Conservation (phyloP, 805 yeast genomes). For the Candida anglica region DNA sequence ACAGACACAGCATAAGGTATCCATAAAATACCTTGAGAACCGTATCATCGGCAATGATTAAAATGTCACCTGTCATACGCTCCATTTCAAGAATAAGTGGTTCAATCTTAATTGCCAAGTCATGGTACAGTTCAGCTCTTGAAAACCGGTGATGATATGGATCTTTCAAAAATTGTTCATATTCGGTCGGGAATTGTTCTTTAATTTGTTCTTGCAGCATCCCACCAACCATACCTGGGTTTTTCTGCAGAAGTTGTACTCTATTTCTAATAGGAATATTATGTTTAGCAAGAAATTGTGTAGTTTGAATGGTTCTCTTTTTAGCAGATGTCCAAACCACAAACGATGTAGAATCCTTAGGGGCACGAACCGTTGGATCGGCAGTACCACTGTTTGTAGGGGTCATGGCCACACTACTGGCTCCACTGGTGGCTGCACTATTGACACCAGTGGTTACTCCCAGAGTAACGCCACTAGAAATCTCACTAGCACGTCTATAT, state of each 20-base stretch:
- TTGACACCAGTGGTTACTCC: conserved; percentile 1
- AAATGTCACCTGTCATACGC: conserved; percentile 79
- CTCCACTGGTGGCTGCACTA: conserved; percentile 8
- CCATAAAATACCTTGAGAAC: conserved; percentile 88
- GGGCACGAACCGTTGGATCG: conserved; percentile 8
- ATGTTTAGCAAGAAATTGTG: conserved; percentile 57
- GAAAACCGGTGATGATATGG: conserved; percentile 93
- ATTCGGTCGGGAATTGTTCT: conserved; percentile 64
- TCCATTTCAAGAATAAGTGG: conserved; percentile 93
- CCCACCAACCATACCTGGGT: conserved; percentile 84
- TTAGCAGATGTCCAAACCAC: conserved; percentile 96
- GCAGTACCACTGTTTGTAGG: conserved; percentile 11
- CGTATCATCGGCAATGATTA: conserved; percentile 91
- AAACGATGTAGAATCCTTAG: conserved; percentile 28
- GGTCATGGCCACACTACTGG: not conserved
- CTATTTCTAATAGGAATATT: conserved; percentile 70
- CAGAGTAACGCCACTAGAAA: not conserved
- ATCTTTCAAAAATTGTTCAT: conserved; percentile 58
- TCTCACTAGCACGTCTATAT: conserved; percentile 19
- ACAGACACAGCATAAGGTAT: conserved; percentile 87
- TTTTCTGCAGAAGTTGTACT: conserved; percentile 79
- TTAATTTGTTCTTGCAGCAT: conserved; percentile 58
- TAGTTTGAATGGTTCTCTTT: conserved; percentile 76
- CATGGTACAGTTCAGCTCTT: conserved; percentile 93
- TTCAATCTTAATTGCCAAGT: conserved; percentile 89